Conservation (phyloP, 371 early-diverging fungal genomes). For the Coemansia sp. region DNA sequence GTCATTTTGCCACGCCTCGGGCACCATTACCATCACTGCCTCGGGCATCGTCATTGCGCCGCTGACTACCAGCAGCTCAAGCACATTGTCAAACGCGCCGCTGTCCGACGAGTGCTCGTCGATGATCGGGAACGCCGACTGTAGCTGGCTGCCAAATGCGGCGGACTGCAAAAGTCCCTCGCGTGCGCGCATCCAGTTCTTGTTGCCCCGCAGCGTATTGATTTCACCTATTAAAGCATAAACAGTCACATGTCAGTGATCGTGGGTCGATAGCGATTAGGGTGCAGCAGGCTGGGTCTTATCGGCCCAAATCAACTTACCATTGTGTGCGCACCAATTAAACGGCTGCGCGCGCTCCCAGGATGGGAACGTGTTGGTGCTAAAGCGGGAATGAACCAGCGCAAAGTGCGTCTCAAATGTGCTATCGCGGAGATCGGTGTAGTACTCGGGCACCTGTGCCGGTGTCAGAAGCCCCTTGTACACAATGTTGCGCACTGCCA, state of each 20-base stretch:
- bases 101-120: constrained; percentile 97
- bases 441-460: constrained; percentile 90
- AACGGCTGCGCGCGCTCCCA: constrained; percentile 99
- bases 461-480: constrained; percentile 96
- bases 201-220: constrained; percentile 96
- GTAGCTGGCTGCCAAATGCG: constrained; percentile 74
- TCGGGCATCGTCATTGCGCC: constrained; percentile 89
- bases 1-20: constrained; percentile 96
- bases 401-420: constrained; percentile 87
- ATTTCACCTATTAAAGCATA: constrained; percentile 74
- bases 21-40: constrained; percentile 96
- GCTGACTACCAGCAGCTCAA: constrained; percentile 89
- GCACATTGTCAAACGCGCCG: constrained; percentile 94
- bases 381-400: constrained; percentile 96
- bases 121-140: constrained; percentile 87
- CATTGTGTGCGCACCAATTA: constrained; percentile 97
- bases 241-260: constrained; percentile 1
- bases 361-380: constrained; percentile 97
- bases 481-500: constrained; percentile 86
- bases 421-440: constrained; percentile 80
- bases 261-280: not conserved
- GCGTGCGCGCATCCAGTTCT: constrained; percentile 98
- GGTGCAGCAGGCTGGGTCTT: not conserved
- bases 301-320: constrained; percentile 55
- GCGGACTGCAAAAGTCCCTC: constrained; percentile 89